phyloP scores from a whole-genome alignment of 2,329 filamentous ascomycete species.

The Fusarium pseudograminearum region DNA sequence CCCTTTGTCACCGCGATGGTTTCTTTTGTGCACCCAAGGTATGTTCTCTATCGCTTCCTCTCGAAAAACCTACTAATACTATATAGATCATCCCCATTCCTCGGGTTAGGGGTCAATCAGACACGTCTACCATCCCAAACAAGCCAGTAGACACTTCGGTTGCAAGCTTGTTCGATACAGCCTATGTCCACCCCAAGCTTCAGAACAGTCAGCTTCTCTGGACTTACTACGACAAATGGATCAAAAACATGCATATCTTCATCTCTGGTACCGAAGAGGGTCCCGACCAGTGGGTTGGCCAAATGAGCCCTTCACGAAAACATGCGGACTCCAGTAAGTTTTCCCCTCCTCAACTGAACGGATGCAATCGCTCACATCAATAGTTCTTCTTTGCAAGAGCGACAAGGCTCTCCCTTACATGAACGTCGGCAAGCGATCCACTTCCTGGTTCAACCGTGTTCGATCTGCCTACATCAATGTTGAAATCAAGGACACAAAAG shows the following conservation, averaged over 20 bases:
- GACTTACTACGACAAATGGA: slow-evolving; percentile 60
- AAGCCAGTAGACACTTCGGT: slow-evolving; percentile 62
- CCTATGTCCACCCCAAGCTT: slow-evolving; percentile 61
- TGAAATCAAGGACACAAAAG: slow-evolving; percentile 54
- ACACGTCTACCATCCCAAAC: slow-evolving; percentile 44
- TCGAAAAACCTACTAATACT: neutral
- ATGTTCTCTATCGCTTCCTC: rapidly evolving
- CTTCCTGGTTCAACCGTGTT: slow-evolving; percentile 51
- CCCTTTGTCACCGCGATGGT: slow-evolving; percentile 59
- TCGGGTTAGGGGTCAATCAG: slow-evolving; percentile 9
- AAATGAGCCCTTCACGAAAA: slow-evolving; percentile 55
- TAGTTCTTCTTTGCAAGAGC: slow-evolving; percentile 61
- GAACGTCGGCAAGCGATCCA: slow-evolving; percentile 52
- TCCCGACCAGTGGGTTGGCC: slow-evolving; percentile 62
- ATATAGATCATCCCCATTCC: slow-evolving; percentile 48
- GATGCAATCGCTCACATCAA: slow-evolving; percentile 1
- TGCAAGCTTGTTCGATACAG: slow-evolving; percentile 64
- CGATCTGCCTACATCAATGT: slow-evolving; percentile 56
- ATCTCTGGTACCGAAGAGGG: slow-evolving; percentile 61
- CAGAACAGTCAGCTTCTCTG: slow-evolving; percentile 58
- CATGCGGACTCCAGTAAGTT: slow-evolving; percentile 52
- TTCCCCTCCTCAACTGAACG: neutral
- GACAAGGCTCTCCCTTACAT: slow-evolving; percentile 59
- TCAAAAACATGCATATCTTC: slow-evolving; percentile 57
- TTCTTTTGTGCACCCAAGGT: slow-evolving; percentile 62